Base-by-base conservation (phyloP, 2,329 filamentous ascomycete genomes). In the Byssothecium circinans region DNA sequence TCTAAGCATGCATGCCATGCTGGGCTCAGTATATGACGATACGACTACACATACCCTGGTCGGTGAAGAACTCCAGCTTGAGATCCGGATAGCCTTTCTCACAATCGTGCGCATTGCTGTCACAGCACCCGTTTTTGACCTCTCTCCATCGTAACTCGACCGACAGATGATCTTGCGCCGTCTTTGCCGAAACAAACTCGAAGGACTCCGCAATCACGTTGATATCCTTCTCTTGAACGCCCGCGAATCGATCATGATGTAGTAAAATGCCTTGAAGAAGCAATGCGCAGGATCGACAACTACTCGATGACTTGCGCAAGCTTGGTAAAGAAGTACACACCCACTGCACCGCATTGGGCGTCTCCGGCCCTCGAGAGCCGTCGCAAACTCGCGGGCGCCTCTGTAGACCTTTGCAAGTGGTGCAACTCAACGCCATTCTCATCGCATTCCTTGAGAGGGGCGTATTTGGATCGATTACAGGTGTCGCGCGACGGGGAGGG, bases 11-110 rank as follows among this genome's bases (percentile, higher is more conserved):
- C n/a, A n/a, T 35, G 30, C 35, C 19, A 23, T 20, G 15, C 17
- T 23, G 35, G 34, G 23, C 40, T 33, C 19, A 10, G n/a, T 25
- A 10, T 12, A 17, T 27, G 19, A 10, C n/a, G 30, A 2, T 8
- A 27, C 15, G 8, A 8, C 36, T 8, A 25, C 18, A 44, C 63
- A 18, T 65, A 69, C 67, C 64, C 65, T 58, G 54, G 47, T 69
- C 65, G 47, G 65, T 67, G 37, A 65, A 70, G 45, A 67, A 66
- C 41, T 70, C 67, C 1, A 70, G 54, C 33, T 68, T 69, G 38
- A 70, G 56, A 41, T 70, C 65, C 35, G 67, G 64, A 52, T 64
- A 64, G 34, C 55, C 56, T 18, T 53, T 32, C 2, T 56, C 45
- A 36, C 57, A 55, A 17, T 58, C 58, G 20, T 58, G 56, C 38